Conservation (phyloP, 148 eudicot species). For the Vaccinium darrowii region DNA sequence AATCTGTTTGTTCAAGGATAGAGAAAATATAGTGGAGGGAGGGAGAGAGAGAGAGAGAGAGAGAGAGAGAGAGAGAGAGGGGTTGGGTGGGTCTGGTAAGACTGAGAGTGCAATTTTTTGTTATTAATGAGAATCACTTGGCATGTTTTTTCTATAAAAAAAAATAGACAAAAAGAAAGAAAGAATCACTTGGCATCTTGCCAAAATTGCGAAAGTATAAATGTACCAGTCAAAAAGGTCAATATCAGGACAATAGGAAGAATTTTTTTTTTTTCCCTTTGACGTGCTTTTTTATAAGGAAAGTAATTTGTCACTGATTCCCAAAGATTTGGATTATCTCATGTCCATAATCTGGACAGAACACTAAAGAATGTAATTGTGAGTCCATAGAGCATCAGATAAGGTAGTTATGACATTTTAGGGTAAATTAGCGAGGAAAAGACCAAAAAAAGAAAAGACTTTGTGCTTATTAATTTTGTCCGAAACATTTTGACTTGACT, state of each 20-base stretch:
- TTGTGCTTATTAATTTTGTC: too few relatives aligned
- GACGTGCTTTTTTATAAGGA: too few relatives aligned
- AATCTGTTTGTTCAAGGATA: background rate
- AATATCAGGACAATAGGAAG: background rate
- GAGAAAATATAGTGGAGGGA: background rate
- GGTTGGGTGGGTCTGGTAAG: background rate
- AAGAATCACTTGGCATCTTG: slow-evolving; percentile 6
- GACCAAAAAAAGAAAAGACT: too few relatives aligned
- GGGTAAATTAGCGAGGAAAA: too few relatives aligned
- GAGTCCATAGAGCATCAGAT: too few relatives aligned
- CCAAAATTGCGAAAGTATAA: background rate
- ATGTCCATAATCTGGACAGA: too few relatives aligned
- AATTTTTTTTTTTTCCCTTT: background rate
- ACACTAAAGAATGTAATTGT: too few relatives aligned
- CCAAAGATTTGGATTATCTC: too few relatives aligned
- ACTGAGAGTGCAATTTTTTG: background rate
- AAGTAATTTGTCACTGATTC: too few relatives aligned
- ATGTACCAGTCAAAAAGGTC: slow-evolving; percentile 6
- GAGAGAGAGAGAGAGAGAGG: background rate
- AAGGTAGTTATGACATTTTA: too few relatives aligned
- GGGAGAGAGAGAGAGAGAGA: background rate
- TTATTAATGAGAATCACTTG: background rate
- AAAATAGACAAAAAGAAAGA: too few relatives aligned
- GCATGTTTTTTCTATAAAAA: background rate
- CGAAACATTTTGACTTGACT: too few relatives aligned